Conservation (phyloP, 83 land plant species). For the Thuja plicata region DNA sequence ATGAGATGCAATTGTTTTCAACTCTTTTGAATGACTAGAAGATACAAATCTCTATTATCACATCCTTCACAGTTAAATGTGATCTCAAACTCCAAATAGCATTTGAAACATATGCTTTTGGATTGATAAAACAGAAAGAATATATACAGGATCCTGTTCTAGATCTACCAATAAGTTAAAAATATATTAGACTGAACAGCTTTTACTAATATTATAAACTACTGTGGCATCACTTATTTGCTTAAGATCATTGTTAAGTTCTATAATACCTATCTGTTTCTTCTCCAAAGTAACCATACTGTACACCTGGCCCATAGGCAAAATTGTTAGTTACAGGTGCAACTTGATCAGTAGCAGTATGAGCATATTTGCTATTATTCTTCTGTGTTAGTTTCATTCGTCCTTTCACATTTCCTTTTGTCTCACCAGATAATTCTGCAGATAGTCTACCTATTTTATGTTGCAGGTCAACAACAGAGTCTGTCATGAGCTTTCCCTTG, state of each 20-base stretch:
- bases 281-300: constrained; percentile 36
- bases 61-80: background rate
- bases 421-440: constrained; percentile 47
- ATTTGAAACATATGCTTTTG: background rate
- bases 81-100: background rate
- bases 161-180: background rate
- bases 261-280: constrained; percentile 37
- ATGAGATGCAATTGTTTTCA: background rate
- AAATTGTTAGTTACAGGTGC: constrained; percentile 24
- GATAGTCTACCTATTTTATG: constrained; percentile 79
- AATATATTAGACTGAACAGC: background rate
- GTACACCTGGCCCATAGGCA: constrained; percentile 27
- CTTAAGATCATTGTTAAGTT: background rate
- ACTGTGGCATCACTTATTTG: background rate
- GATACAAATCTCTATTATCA: background rate
- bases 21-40: background rate
- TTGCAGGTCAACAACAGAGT: constrained; percentile 73
- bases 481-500: constrained; percentile 53
- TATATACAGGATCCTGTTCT: background rate
- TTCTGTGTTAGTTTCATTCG: constrained; percentile 45
- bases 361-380: constrained; percentile 19
- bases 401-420: constrained; percentile 44
- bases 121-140: background rate
- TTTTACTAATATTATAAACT: background rate
- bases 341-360: constrained; percentile 13